These are phyloP conservation scores for Selaginella moellendorffii DNA, from an alignment of 75 land plant species.

Conservation along the genomic window DNA sequence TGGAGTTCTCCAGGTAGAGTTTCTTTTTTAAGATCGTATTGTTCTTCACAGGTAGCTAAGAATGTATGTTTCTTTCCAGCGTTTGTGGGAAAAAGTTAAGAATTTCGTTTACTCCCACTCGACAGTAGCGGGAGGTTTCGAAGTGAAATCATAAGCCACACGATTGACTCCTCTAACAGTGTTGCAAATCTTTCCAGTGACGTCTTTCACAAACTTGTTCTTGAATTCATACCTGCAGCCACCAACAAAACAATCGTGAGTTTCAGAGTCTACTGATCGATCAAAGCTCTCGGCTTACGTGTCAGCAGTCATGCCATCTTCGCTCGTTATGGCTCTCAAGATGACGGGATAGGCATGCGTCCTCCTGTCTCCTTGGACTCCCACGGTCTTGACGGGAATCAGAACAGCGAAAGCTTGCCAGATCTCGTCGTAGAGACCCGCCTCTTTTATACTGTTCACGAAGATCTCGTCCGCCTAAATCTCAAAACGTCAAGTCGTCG, in stretches of 20 bases:
- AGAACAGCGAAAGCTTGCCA: constrained; percentile 97
- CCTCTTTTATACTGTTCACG: constrained; percentile 70
- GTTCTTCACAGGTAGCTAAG: no score
- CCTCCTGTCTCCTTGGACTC: constrained; percentile 90
- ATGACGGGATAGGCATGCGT: constrained; percentile 71
- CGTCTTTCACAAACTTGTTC: constrained; percentile 61
- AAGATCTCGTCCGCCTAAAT: constrained; percentile 89
- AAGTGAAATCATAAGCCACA: constrained; percentile 81
- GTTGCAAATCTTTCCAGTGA: constrained; percentile 72
- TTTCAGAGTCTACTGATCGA: no score
- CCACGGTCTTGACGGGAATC: constrained; percentile 59
- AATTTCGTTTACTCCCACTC: constrained; percentile 50
- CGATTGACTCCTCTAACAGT: constrained; percentile 78
- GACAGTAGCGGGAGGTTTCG: constrained; percentile 92
- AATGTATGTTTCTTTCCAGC: no score
- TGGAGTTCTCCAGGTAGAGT: no score
- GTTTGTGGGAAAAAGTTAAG: no score
- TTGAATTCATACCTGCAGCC: constrained; percentile 86
- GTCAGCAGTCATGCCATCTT: constrained; percentile 85
- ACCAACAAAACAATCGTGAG: no score
- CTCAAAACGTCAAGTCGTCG: not conserved
- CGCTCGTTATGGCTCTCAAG: constrained; percentile 84
- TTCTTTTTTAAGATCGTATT: no score
- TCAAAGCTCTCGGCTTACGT: no score
- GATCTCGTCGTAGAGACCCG: constrained; percentile 77